A percentile compares a stretch with the other conserved stretches of the same genome.
Evolutionary conservation across 2,329 filamentous ascomycete species (phyloP).

Genomic region (Gaeumannomyces sp.): DNA sequence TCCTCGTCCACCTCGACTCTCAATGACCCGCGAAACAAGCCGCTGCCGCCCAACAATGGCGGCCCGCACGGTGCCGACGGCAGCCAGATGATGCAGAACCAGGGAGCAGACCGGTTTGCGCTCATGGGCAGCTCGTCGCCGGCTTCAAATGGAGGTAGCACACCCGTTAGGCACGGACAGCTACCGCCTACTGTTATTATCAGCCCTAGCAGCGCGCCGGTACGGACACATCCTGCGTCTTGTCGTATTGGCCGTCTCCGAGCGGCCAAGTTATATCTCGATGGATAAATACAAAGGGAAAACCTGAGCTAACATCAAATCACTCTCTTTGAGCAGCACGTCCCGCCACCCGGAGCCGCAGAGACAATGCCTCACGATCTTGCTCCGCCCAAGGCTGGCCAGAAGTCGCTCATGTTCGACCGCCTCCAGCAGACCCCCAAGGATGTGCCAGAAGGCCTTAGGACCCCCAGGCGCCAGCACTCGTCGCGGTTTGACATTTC

Average conservation of each 20-base stretch:
- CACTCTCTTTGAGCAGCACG: constrained; percentile 52
- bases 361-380: constrained; percentile 99
- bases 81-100: constrained; percentile 21
- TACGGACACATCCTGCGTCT: constrained; percentile 37
- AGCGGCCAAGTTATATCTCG: neutral
- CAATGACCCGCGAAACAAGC: constrained; percentile 80
- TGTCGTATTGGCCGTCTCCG: constrained; percentile 16
- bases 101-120: constrained; percentile 31
- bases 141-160: constrained; percentile 47
- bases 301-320: neutral
- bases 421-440: constrained; percentile 90
- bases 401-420: constrained; percentile 85
- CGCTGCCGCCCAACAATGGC: constrained; percentile 53
- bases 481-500: constrained; percentile 98
- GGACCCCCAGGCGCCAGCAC: constrained; percentile 93
- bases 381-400: constrained; percentile 83
- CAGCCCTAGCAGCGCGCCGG: constrained; percentile 78
- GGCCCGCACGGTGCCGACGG: constrained; percentile 37
- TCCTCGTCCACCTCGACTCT: constrained; percentile 85
- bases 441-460: constrained; percentile 89
- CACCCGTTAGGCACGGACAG: constrained; percentile 56
- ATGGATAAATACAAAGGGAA: neutral
- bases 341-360: constrained; percentile 84
- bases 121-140: constrained; percentile 29
- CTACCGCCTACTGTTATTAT: constrained; percentile 86